Evolutionary conservation across 352 stramenopile species (phyloP).

Genomic region (Globisporangium cystogenes): DNA sequence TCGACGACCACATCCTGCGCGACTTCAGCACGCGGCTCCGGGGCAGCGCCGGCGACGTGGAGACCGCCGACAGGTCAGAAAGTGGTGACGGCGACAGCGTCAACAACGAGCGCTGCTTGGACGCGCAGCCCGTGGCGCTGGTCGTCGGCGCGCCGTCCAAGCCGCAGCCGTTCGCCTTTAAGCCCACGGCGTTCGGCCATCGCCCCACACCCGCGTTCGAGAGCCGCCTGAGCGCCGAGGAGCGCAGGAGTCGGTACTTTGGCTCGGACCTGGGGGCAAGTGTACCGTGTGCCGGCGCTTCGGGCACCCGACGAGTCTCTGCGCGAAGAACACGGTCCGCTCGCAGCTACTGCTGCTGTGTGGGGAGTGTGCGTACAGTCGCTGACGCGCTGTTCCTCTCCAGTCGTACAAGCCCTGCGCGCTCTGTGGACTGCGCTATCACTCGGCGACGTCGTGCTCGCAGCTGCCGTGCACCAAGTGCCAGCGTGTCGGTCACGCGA

Average conservation of each 20-base stretch:
- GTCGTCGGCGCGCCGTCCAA: not conserved
- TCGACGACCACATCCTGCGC: conserved; percentile 71
- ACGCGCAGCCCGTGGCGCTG: not conserved
- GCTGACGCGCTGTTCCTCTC: too few relatives aligned
- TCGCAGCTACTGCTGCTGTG: too few relatives aligned
- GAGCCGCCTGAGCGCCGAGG: conserved; percentile 20
- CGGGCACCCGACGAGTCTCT: conserved; percentile 59
- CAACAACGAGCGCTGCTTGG: conserved; percentile 6
- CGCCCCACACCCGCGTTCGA: not conserved
- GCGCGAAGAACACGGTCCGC: conserved; percentile 55
- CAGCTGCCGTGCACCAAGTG: conserved; percentile 59
- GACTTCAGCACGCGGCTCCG: conserved; percentile 70
- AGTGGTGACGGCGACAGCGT: conserved; percentile 14
- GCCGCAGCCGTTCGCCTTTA: too few relatives aligned
- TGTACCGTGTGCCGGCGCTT: conserved; percentile 74
- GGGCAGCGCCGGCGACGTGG: conserved; percentile 32
- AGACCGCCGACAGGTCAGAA: conserved; percentile 36
- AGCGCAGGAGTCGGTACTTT: conserved; percentile 70
- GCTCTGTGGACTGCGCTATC: conserved; percentile 47
- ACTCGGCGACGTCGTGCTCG: conserved; percentile 53
- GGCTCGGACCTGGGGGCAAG: conserved; percentile 63
- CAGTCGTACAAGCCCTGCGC: conserved; percentile 27
- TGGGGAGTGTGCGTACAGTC: too few relatives aligned
- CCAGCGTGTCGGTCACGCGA: conserved; percentile 57
- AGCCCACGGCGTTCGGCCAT: not conserved